These are phyloP conservation scores for Eremomyces bilateralis DNA, from an alignment of 495 filamentous ascomycete genomes.

Conservation along the genomic window DNA sequence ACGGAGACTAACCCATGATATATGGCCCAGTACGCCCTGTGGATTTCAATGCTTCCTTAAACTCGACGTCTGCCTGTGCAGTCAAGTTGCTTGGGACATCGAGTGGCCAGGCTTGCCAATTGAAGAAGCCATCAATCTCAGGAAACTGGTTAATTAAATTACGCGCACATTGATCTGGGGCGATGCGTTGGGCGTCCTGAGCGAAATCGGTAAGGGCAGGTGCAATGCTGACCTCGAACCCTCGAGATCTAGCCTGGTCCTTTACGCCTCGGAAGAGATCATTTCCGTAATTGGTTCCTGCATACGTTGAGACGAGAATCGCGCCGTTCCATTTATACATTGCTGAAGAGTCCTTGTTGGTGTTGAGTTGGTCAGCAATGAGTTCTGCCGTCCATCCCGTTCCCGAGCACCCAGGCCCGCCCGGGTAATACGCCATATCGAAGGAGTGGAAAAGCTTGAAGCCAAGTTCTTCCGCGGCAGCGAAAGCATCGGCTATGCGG, in stretches of 20 bases:
- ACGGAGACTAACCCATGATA: no score
- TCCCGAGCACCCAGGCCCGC: conserved; percentile 29
- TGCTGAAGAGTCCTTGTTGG: conserved; percentile 26
- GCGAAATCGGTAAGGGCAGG: conserved; percentile 47
- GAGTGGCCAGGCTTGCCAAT: conserved; percentile 66
- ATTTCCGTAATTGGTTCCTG: conserved; percentile 31
- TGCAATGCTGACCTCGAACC: no score
- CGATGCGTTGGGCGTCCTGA: conserved; percentile 23
- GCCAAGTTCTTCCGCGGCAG: conserved; percentile 25
- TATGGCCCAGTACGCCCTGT: no score
- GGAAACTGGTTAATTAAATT: conserved; percentile 8
- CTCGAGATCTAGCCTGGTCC: no score
- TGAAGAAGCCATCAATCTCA: conserved; percentile 39
- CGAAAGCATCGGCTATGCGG: conserved; percentile 32
- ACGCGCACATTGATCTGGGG: conserved; percentile 9
- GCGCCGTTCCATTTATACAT: conserved; percentile 28
- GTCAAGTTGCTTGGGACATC: no score
- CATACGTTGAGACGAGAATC: conserved; percentile 54
- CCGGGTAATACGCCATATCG: conserved; percentile 44
- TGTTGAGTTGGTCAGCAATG: conserved; percentile 27
- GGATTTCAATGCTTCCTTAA: no score
- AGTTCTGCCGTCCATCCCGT: no score
- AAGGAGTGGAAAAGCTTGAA: conserved; percentile 54
- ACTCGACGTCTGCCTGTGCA: no score
- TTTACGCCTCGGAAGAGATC: no score